Conservation (phyloP, 1,284 basidiomycete species). For the Moesziomyces antarcticus region DNA sequence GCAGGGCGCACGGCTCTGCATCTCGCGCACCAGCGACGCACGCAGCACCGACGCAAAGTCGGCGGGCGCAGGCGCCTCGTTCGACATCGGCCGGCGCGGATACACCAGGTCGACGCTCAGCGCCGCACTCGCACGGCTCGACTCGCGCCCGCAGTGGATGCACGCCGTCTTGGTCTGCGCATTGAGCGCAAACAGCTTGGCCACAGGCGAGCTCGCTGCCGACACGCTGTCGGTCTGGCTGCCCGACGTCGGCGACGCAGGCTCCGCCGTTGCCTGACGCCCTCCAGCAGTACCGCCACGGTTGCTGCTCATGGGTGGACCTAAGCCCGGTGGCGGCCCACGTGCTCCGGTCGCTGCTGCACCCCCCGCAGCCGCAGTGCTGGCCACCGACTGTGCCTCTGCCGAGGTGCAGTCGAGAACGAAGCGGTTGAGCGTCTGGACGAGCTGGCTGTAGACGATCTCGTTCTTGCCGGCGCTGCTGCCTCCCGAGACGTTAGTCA, state of each 20-base stretch:
- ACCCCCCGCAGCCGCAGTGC: neutral
- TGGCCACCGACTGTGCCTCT: conserved; percentile 31
- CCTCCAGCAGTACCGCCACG: conserved; percentile 21
- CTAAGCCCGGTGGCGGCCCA: conserved; percentile 30
- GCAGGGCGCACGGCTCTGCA: conserved; percentile 86
- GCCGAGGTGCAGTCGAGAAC: conserved; percentile 74
- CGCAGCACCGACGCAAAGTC: conserved; percentile 80
- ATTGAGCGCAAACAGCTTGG: conserved; percentile 42
- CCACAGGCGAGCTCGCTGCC: conserved; percentile 9
- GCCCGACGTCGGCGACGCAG: conserved; percentile 10
- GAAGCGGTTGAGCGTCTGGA: conserved; percentile 95
- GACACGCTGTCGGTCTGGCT: conserved; percentile 6
- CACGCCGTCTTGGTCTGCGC: conserved; percentile 74
- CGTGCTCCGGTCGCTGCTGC: conserved; percentile 1
- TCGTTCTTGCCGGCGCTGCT: conserved; percentile 32
- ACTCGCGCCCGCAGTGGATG: conserved; percentile 81
- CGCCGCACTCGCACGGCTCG: conserved; percentile 51
- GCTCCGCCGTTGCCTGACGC: conserved; percentile 14
- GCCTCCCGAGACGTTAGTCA: conserved; percentile 72
- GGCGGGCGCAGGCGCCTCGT: conserved; percentile 71
- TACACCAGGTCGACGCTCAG: conserved; percentile 82
- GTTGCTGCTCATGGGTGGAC: conserved; percentile 38
- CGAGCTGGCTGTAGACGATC: conserved; percentile 79
- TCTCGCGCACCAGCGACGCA: conserved; percentile 82
- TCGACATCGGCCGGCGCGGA: conserved; percentile 76